phyloP scores from a whole-genome alignment of 345 rosid species.

The Erodium maritimum region DNA sequence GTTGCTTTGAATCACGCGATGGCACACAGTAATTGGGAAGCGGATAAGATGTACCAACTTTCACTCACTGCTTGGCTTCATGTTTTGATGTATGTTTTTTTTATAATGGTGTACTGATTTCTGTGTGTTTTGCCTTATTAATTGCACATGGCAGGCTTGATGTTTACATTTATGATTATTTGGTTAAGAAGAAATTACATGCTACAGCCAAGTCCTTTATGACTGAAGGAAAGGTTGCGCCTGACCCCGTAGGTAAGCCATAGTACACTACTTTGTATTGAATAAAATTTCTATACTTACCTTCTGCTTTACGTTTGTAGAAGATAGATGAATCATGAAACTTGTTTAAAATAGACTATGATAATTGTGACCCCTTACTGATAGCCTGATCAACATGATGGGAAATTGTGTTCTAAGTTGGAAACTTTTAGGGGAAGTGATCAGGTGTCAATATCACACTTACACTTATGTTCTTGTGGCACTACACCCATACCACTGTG shows the following conservation, averaged over 20 bases:
- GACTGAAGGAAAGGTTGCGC: conserved; percentile 60
- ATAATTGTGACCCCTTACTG: too few species aligned
- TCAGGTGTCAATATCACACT: too few species aligned
- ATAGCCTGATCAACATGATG: too few species aligned
- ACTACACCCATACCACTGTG: too few species aligned
- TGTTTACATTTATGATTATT: conserved; percentile 62
- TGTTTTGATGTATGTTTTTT: neutral
- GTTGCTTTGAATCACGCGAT: conserved; percentile 9
- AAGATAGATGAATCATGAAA: too few species aligned
- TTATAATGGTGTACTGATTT: neutral
- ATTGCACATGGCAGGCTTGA: conserved; percentile 36
- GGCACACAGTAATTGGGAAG: conserved; percentile 66
- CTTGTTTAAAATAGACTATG: too few species aligned
- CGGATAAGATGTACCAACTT: conserved; percentile 47
- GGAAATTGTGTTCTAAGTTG: too few species aligned
- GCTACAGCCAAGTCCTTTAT: conserved; percentile 57
- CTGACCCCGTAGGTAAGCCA: conserved; percentile 57
- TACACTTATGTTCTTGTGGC: too few species aligned
- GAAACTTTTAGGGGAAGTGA: too few species aligned
- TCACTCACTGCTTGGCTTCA: neutral
- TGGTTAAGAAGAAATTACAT: conserved; percentile 54
- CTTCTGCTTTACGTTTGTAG: too few species aligned
- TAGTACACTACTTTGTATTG: neutral
- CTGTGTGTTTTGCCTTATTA: neutral
- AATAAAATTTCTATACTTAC: too few species aligned